Evolutionary conservation across 495 filamentous ascomycete genomes (phyloP).

Genomic region (Bathelium albidoporum): DNA sequence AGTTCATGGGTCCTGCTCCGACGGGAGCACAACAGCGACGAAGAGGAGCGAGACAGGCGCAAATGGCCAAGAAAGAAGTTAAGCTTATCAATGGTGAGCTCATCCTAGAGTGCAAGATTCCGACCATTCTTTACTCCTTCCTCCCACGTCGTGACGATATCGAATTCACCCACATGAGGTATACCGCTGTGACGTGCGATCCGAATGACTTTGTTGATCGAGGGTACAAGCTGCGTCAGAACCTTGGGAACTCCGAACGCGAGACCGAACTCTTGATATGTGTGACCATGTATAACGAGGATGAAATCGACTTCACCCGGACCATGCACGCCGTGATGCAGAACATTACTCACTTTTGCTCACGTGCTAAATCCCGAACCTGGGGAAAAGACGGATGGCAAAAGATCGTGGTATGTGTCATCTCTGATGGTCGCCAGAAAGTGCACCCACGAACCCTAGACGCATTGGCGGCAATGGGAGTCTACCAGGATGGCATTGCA

Average conservation of each 20-base stretch:
- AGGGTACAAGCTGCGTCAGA: constrained; percentile 94
- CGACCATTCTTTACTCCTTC: constrained; percentile 93
- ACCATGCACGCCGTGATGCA: constrained; percentile 99
- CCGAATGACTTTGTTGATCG: constrained; percentile 83
- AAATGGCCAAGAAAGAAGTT: constrained; percentile 90
- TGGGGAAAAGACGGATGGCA: constrained; percentile 99
- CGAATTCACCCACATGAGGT: constrained; percentile 99
- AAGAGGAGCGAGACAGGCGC: constrained; percentile 69
- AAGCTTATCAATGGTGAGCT: constrained; percentile 93
- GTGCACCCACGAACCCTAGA: constrained; percentile 90
- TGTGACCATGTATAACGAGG: constrained; percentile 98
- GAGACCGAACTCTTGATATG: constrained; percentile 99
- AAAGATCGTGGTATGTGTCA: constrained; percentile 96
- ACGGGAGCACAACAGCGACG: constrained; percentile 72
- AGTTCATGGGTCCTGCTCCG: constrained; percentile 82
- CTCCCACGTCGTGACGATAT: constrained; percentile 81
- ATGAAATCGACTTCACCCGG: constrained; percentile 89
- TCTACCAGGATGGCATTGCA: constrained; percentile 98
- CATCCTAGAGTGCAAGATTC: constrained; percentile 97
- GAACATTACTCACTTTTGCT: constrained; percentile 94
- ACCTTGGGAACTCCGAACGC: constrained; percentile 70
- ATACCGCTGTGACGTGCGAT: constrained; percentile 98
- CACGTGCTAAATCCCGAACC: constrained; percentile 77
- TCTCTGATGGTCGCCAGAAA: constrained; percentile 87
- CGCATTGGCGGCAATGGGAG: constrained; percentile 91